phyloP scores from a whole-genome alignment of 352 stramenopile species.

The Peronospora belbahrii region DNA sequence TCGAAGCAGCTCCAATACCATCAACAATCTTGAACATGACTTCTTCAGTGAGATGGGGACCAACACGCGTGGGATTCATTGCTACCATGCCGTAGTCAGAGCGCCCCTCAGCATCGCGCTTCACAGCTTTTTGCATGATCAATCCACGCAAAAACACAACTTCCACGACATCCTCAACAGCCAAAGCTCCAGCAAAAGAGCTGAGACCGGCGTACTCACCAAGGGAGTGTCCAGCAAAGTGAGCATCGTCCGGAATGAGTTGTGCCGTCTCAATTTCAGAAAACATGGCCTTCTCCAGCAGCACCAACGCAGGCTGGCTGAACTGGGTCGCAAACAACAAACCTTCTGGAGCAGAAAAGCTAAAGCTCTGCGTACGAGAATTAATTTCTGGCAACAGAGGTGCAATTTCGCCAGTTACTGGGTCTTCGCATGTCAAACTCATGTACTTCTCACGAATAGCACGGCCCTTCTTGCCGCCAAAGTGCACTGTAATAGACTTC shows the following conservation, averaged over 20 bases:
- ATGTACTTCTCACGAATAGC: conserved; percentile 84
- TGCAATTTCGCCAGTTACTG: conserved; percentile 35
- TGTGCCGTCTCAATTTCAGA: conserved; percentile 66
- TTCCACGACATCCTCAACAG: conserved; percentile 68
- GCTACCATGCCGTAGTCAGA: conserved; percentile 87
- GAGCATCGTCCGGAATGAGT: conserved; percentile 60
- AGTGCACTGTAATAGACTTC: conserved; percentile 77
- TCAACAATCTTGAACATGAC: conserved; percentile 67
- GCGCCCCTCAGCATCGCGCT: conserved; percentile 45
- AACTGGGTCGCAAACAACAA: conserved; percentile 85
- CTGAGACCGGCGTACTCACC: conserved; percentile 82
- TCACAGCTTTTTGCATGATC: conserved; percentile 56
- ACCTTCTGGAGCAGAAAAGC: conserved; percentile 63
- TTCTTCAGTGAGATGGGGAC: conserved; percentile 59
- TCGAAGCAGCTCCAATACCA: conserved; percentile 43
- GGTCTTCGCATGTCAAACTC: conserved; percentile 63
- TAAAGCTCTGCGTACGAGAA: conserved; percentile 74
- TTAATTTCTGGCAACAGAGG: conserved; percentile 80
- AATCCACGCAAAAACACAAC: conserved; percentile 78
- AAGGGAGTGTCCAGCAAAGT: conserved; percentile 85
- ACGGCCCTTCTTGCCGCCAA: conserved; percentile 74
- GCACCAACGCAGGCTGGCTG: conserved; percentile 70
- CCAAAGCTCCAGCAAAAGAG: conserved; percentile 62
- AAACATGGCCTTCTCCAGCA: conserved; percentile 82
- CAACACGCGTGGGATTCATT: conserved; percentile 69